These are phyloP conservation scores for Sugiyamaella castrensis DNA, from an alignment of 1,139 yeast genomes.

Conservation along the genomic window DNA sequence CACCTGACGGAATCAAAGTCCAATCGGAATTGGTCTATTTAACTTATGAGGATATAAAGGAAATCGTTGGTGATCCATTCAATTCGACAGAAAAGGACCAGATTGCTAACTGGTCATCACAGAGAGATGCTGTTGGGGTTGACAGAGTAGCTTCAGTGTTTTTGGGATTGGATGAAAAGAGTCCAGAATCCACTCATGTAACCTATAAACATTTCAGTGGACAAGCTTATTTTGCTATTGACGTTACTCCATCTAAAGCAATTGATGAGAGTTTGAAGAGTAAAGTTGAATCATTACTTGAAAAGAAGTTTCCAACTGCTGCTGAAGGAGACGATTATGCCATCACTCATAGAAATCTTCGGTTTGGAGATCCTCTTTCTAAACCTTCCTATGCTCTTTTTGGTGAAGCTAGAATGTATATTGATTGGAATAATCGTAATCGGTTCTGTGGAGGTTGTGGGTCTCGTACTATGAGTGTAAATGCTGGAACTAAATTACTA, in stretches of 20 bases:
- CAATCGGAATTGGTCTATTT: slow-evolving; percentile 10
- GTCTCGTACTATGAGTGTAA: slow-evolving; percentile 58
- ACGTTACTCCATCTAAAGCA: slow-evolving; percentile 43
- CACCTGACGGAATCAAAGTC: not conserved
- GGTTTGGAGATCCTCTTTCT: slow-evolving; percentile 26
- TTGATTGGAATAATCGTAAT: slow-evolving; percentile 80
- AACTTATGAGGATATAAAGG: slow-evolving; percentile 26
- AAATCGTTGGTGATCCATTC: slow-evolving; percentile 38
- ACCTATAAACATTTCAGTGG: slow-evolving; percentile 50
- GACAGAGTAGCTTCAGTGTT: slow-evolving; percentile 51
- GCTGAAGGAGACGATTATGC: slow-evolving; percentile 4
- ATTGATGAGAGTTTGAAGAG: slow-evolving; percentile 23
- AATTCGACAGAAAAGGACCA: slow-evolving; percentile 28
- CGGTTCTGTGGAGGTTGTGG: slow-evolving; percentile 92
- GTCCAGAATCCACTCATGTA: slow-evolving; percentile 25
- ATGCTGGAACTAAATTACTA: slow-evolving; percentile 76
- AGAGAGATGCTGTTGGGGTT: slow-evolving; percentile 40
- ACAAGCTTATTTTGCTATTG: slow-evolving; percentile 74
- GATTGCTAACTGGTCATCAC: slow-evolving; percentile 34
- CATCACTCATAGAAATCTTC: slow-evolving; percentile 7
- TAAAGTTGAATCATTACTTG: slow-evolving; percentile 22
- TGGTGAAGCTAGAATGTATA: slow-evolving; percentile 78
- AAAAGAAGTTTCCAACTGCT: slow-evolving; percentile 33
- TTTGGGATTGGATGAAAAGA: slow-evolving; percentile 61
- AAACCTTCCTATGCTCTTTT: slow-evolving; percentile 54